Percentiles rank a stretch among this genome's conserved stretches.
Conservation (phyloP, 345 rosid genomes). For the Alliaria petiolata region DNA sequence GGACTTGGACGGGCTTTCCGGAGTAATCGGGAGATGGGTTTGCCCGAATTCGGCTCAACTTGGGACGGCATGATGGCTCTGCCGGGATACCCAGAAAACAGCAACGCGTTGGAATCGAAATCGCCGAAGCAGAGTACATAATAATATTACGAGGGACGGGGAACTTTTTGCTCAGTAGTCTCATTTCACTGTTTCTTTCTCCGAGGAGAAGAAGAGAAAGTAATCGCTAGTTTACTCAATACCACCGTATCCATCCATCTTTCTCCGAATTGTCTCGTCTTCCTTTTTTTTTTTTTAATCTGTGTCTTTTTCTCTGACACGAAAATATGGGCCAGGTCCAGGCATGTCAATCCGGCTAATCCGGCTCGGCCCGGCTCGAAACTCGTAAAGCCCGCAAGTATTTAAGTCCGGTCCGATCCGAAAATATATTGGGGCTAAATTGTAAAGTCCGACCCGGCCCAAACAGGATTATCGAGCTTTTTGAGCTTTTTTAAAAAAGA, state of each 20-base stretch:
- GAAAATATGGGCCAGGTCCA: neutral
- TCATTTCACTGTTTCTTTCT: neutral
- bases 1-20: slow-evolving; percentile 8
- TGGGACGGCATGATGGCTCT: neutral
- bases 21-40: slow-evolving; percentile 13
- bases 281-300: too few species aligned
- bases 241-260: too few species aligned
- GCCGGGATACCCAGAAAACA: neutral
- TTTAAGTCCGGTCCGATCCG: too few species aligned
- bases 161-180: neutral
- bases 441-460: too few species aligned
- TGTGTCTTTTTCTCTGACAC: neutral
- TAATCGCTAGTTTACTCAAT: too few species aligned
- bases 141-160: neutral
- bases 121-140: slow-evolving; percentile 21
- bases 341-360: too few species aligned
- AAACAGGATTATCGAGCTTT: too few species aligned
- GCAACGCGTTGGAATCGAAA: slow-evolving; percentile 18
- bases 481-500: too few species aligned
- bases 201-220: too few species aligned
- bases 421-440: too few species aligned
- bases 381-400: too few species aligned
- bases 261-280: neutral
- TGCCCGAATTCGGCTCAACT: slow-evolving; percentile 16
- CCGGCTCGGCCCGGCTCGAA: too few species aligned